A percentile compares a stretch with the other conserved stretches of the same genome.
These are phyloP conservation scores for Hypoxylon rubiginosum DNA, from an alignment of 2,329 filamentous ascomycete species.

Conservation along the genomic window DNA sequence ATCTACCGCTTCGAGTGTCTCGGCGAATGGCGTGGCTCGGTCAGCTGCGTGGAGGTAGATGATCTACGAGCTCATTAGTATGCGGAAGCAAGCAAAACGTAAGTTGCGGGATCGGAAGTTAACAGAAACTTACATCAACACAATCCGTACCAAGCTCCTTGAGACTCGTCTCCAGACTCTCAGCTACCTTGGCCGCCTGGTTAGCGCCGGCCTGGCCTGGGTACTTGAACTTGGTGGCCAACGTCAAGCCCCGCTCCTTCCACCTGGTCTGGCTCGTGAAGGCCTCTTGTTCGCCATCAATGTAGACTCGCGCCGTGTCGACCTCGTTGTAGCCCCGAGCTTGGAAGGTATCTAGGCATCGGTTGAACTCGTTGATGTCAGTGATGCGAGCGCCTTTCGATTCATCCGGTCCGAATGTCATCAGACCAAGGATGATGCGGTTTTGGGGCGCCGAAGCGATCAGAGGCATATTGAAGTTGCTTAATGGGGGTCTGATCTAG, in stretches of 20 bases:
- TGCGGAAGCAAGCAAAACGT: neutral
- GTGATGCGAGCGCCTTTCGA: constrained; percentile 78
- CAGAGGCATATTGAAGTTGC: constrained; percentile 60
- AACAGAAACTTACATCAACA: constrained; percentile 69
- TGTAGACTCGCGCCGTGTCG: constrained; percentile 84
- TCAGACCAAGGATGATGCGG: constrained; percentile 84
- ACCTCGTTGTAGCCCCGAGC: constrained; percentile 85
- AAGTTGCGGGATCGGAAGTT: neutral
- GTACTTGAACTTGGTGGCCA: constrained; percentile 83
- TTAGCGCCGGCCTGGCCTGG: constrained; percentile 72
- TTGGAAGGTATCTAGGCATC: constrained; percentile 81
- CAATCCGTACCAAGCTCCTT: constrained; percentile 79
- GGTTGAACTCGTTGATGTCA: constrained; percentile 73
- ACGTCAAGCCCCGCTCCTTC: constrained; percentile 81
- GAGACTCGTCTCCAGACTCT: constrained; percentile 75
- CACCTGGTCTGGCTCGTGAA: constrained; percentile 81
- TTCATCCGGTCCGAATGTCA: constrained; percentile 82
- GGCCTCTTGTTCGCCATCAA: constrained; percentile 80
- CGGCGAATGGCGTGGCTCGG: constrained; percentile 78
- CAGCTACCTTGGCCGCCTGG: constrained; percentile 72
- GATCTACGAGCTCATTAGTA: constrained; percentile 59
- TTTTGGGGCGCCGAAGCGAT: constrained; percentile 64
- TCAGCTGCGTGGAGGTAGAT: constrained; percentile 82
- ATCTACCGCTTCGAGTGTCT: constrained; percentile 83
- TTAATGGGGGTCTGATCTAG: neutral